Percentiles rank a stretch among this genome's conserved stretches.
Evolutionary conservation across 805 yeast species (phyloP).

Genomic region (Trichomonascus vanleenenianus): DNA sequence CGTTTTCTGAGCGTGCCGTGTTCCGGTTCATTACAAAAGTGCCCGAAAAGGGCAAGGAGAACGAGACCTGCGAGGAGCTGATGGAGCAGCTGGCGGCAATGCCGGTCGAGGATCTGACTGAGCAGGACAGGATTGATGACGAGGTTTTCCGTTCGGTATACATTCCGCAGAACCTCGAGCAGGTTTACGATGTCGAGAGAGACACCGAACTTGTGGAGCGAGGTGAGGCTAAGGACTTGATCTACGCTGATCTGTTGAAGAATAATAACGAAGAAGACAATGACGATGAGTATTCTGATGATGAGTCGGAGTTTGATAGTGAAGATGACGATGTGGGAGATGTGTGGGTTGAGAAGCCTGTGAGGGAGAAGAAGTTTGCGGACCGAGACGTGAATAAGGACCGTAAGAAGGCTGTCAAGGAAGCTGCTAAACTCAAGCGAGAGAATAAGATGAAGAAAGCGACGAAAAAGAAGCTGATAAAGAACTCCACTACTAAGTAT

Average conservation of each 20-base stretch:
- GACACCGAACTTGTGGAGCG: conserved; percentile 64
- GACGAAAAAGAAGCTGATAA: conserved; percentile 67
- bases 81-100: conserved; percentile 18
- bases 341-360: conserved; percentile 39
- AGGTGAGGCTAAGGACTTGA: conserved; percentile 76
- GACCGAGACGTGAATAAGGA: conserved; percentile 72
- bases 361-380: conserved; percentile 62
- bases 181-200: conserved; percentile 52
- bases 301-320: conserved; percentile 25
- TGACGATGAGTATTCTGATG: conserved; percentile 6
- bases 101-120: conserved; percentile 25
- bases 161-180: conserved; percentile 59
- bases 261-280: conserved; percentile 1
- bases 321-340: conserved; percentile 32
- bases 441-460: conserved; percentile 78
- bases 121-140: conserved; percentile 57
- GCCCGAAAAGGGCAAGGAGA: conserved; percentile 23
- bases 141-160: conserved; percentile 80
- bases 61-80: conserved; percentile 27
- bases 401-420: conserved; percentile 70
- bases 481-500: conserved; percentile 33
- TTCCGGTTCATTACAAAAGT: conserved; percentile 58
- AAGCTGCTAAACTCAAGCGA: conserved; percentile 69
- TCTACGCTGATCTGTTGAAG: conserved; percentile 30
- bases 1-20: conserved; percentile 73